A percentile compares a stretch with the other conserved stretches of the same genome.
Conservation (phyloP, 345 rosid genomes). For the Acer saccharum region DNA sequence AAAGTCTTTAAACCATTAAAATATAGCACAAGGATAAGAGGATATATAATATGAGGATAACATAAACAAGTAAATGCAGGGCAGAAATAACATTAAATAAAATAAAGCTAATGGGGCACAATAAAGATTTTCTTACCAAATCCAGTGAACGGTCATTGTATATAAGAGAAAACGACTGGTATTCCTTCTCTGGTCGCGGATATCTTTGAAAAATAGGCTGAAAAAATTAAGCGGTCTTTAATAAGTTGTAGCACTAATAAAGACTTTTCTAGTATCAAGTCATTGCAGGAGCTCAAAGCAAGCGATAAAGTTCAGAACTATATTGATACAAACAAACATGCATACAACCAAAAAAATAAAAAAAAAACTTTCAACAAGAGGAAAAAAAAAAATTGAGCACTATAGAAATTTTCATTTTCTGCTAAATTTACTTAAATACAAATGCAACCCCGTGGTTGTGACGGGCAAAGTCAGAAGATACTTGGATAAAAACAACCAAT, state of each 20-base stretch:
- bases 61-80: constrained; percentile 14
- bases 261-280: neutral
- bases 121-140: constrained; percentile 57
- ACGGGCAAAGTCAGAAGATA: neutral
- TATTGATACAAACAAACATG: constrained; percentile 12
- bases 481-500: neutral
- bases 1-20: neutral
- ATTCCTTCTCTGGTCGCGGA: constrained; percentile 99
- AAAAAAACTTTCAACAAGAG: neutral
- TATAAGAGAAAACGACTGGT: constrained; percentile 96
- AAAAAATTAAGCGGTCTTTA: constrained; percentile 19
- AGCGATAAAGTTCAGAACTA: constrained; percentile 4
- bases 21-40: constrained; percentile 2
- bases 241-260: constrained; percentile 29
- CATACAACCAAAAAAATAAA: neutral
- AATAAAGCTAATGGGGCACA: constrained; percentile 12
- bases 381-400: neutral
- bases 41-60: constrained; percentile 11
- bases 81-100: neutral
- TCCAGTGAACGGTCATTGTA: constrained; percentile 93
- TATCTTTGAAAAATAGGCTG: constrained; percentile 98
- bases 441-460: neutral
- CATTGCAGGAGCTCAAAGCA: constrained; percentile 6
- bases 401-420: neutral
- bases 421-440: neutral